Base-by-base conservation (phyloP, 768 basidiomycete genomes). In the Hericium rajendrae region DNA sequence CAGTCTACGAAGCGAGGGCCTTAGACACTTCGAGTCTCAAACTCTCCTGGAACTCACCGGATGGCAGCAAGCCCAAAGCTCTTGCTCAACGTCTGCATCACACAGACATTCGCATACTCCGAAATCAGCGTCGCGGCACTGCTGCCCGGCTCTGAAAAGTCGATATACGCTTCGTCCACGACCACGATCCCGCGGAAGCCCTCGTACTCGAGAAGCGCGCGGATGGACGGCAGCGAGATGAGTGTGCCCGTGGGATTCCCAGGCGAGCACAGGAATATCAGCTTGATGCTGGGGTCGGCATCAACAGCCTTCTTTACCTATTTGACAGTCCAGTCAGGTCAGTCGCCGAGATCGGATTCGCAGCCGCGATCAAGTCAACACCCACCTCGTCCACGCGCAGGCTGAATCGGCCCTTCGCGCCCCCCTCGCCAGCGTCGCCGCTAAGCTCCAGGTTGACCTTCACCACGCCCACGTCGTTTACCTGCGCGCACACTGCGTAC, bases 161-260 rank as follows among this genome's bases (percentile, higher is more conserved):
- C 97, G 67, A 98, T 88, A 72, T 99, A 98, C 0, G 97, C 97
- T 70, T 99, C 97, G 66, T 99, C 97, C 5, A 98, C 85, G 28
- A 95, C 79, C 40, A 97, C 85, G 59, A 99, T 83, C 8, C 97
- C 97, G 63, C 85, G 91, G 80, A 90, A 98, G 0, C 76, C 75
- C 9, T 83, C 78, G 70, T 89, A 89, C 32, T 93, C 85, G 24
- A 95, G 74, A 15, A 98, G 70, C 10, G 78, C 65, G 1, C 82
- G 78, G 58, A 98, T 75, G 12, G 85, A 78, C 10, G 77, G 65
- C 24, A 94, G 79, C 0, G 91, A 79, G 54, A 98, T 83, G 26
- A 86, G 70, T 0, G 94, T 97, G 9, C 94, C 93, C 0, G 94
- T 94, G 0, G 97, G 97, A 68, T 98, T 99, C 2, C 97, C 97